Evolutionary conservation across 257 asterid species (phyloP), one percentile per base, ranked within the genome.

Genomic region (Jasminum sambac): DNA sequence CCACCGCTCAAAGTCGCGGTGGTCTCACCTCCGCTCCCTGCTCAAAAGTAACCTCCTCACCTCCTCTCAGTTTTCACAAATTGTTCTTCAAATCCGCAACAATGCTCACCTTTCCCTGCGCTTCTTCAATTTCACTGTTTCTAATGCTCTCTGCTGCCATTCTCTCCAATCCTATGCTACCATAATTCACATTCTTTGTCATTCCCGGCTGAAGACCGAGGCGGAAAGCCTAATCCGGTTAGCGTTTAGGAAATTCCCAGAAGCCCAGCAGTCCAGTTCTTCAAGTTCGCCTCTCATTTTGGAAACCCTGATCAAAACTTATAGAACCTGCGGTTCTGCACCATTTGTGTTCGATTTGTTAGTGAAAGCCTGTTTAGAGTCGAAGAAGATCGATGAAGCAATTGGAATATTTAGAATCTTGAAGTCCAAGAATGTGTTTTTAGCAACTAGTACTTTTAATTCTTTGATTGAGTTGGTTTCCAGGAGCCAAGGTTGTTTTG

Each of bases 1-100:
- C 84, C 98, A 86, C 78, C 96, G 96, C 66, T 91, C 97, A n/a
- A 91, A 86, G 77, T 77, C 96, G 70, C 87, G 99, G 57, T 91
- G 99, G 98, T 80, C 86, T 17, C 71, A 91, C 69, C 94, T 94
- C 74, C 96, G 94, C 46, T 78, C 93, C 44, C 85, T 90, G 63
- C 67, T 87, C 66, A 61, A 89, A 26, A 34, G 64, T 48, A 30
- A 65, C 69, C 82, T 76, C 72, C 87, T 92, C 76, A 79, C 86
- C 44, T 77, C 99, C 13, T 50, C 88, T 52, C 91, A 94, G 26
- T 84, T 89, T 64, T 88, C 96, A 14, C 76, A 81, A 52, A 80
- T 89, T 40, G 75, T 78, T 69, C 84, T 88, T 63, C 95, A 80
- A 70, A 58, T 88, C 74, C 89, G 95, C 55, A 91, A 91, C 87